Evolutionary conservation across 2,329 filamentous ascomycete genomes (phyloP).

Genomic region (Xylariales sp.): DNA sequence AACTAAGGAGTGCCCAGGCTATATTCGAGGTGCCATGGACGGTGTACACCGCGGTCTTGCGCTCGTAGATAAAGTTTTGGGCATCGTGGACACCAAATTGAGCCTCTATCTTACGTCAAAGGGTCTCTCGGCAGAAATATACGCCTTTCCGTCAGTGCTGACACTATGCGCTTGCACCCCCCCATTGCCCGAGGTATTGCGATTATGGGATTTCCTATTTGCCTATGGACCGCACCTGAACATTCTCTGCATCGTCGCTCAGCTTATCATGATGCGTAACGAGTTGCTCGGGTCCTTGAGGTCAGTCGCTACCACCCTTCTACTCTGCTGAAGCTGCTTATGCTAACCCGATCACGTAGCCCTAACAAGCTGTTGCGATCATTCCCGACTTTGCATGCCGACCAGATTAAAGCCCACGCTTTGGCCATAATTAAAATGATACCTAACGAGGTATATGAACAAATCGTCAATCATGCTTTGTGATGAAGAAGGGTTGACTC

Average conservation of each 20-base stretch:
- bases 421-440: slow-evolving; percentile 90
- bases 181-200: slow-evolving; percentile 89
- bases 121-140: slow-evolving; percentile 91
- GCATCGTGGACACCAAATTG: slow-evolving; percentile 90
- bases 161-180: slow-evolving; percentile 97
- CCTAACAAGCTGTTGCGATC: slow-evolving; percentile 92
- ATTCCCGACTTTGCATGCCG: slow-evolving; percentile 84
- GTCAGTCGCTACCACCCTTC: slow-evolving; percentile 60
- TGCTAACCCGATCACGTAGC: slow-evolving; percentile 60
- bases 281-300: slow-evolving; percentile 85
- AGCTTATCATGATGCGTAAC: slow-evolving; percentile 88
- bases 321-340: not conserved
- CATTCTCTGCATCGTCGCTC: slow-evolving; percentile 94
- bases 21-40: slow-evolving; percentile 96
- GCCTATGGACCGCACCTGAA: slow-evolving; percentile 96
- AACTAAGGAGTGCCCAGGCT: slow-evolving; percentile 88
- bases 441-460: slow-evolving; percentile 87
- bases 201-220: slow-evolving; percentile 97
- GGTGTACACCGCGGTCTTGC: slow-evolving; percentile 93
- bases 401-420: slow-evolving; percentile 85
- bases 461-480: slow-evolving; percentile 88
- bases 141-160: slow-evolving; percentile 94
- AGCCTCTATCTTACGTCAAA: slow-evolving; percentile 86
- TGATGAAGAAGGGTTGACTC: slow-evolving; percentile 50
- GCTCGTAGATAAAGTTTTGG: slow-evolving; percentile 90